Evolutionary conservation across 1,139 yeast genomes (phyloP).

Genomic region (Nakaseomyces uthaithaninus): DNA sequence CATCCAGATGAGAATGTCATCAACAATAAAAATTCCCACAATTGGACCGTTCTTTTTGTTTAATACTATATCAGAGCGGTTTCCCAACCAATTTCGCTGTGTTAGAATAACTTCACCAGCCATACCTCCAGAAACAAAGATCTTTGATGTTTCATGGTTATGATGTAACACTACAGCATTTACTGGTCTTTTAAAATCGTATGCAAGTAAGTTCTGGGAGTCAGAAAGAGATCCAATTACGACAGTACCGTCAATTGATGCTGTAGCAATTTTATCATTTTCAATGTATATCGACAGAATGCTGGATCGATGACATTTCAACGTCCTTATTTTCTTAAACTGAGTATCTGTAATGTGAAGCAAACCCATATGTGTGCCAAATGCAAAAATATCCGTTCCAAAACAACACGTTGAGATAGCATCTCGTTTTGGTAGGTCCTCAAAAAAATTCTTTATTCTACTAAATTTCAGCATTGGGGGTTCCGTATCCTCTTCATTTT

Average conservation of each 20-base stretch:
- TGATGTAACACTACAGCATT: constrained; percentile 79
- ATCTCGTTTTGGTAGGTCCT: constrained; percentile 40
- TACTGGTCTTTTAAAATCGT: constrained; percentile 80
- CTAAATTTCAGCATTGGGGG: constrained; percentile 76
- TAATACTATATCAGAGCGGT: constrained; percentile 57
- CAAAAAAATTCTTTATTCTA: constrained; percentile 55
- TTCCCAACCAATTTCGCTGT: constrained; percentile 80
- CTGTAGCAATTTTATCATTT: constrained; percentile 70
- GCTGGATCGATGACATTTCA: constrained; percentile 82
- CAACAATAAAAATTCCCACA: constrained; percentile 52
- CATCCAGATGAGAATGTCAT: constrained; percentile 72
- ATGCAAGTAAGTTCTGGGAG: constrained; percentile 58
- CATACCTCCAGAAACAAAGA: constrained; percentile 83
- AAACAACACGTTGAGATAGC: constrained; percentile 65
- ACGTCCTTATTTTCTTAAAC: constrained; percentile 53
- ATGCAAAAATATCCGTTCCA: constrained; percentile 52
- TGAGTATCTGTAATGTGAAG: constrained; percentile 59
- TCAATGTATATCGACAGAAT: constrained; percentile 65
- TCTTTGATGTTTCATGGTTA: constrained; percentile 50
- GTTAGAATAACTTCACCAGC: constrained; percentile 75
- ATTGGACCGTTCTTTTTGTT: constrained; percentile 65
- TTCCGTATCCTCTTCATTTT: constrained; percentile 44
- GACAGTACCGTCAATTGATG: constrained; percentile 89
- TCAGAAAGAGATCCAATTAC: constrained; percentile 66
- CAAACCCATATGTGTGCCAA: constrained; percentile 87